Percentiles rank a stretch among this genome's conserved stretches.
Evolutionary conservation across 306 rosid genomes (phyloP).

Genomic region (Quercus agrifolia): DNA sequence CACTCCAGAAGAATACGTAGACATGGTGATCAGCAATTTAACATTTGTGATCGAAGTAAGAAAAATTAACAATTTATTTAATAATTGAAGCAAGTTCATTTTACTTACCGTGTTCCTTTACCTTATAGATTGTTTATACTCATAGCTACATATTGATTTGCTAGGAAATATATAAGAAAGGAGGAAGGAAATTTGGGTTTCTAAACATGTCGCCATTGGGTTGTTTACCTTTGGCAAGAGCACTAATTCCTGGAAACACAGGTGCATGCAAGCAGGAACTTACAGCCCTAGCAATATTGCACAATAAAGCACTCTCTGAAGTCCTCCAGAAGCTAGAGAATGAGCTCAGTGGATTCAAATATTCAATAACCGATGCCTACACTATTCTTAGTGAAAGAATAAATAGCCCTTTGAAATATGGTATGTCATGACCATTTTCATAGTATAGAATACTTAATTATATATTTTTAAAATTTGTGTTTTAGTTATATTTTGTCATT

Average conservation of each 20-base stretch:
- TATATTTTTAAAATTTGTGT: no score
- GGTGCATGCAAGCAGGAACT: constrained; percentile 17
- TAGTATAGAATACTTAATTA: neutral
- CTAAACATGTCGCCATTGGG: constrained; percentile 17
- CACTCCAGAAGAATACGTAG: constrained; percentile 25
- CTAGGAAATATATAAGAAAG: constrained; percentile 33
- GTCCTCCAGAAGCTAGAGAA: constrained; percentile 16
- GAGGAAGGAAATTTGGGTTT: constrained; percentile 51
- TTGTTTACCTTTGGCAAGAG: constrained; percentile 13
- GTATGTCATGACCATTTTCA: neutral
- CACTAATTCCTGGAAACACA: neutral
- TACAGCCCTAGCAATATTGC: constrained; percentile 20
- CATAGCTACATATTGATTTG: neutral
- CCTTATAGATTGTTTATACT: neutral
- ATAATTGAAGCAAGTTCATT: neutral
- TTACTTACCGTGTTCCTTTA: neutral
- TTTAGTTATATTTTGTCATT: no score
- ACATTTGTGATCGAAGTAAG: constrained; percentile 31
- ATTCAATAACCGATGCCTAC: constrained; percentile 22
- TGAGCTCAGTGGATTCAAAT: constrained; percentile 28
- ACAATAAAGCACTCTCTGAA: constrained; percentile 11
- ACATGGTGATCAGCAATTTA: constrained; percentile 40
- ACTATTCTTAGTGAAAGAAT: constrained; percentile 2
- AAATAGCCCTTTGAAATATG: constrained; percentile 26
- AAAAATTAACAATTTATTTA: neutral